Percentiles rank a stretch among this genome's conserved stretches.
These are phyloP conservation scores for Dissophora globulifera DNA, from an alignment of 192 early-diverging fungal species.

Conservation along the genomic window DNA sequence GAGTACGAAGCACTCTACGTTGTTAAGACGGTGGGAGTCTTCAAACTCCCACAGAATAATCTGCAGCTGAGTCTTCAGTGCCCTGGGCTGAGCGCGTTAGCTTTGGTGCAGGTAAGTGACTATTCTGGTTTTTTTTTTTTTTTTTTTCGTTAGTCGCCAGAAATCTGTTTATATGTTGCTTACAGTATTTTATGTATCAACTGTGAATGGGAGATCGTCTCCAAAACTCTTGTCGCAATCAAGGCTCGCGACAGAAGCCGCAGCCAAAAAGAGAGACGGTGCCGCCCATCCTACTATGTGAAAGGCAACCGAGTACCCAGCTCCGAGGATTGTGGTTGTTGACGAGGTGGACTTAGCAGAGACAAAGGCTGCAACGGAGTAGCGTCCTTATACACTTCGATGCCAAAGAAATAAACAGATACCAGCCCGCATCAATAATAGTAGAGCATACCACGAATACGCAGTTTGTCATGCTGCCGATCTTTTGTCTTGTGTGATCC, in stretches of 20 bases:
- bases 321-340: neutral
- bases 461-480: too few species aligned
- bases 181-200: neutral
- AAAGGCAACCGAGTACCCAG: constrained; percentile 24
- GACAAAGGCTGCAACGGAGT: too few species aligned
- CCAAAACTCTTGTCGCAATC: constrained; percentile 6
- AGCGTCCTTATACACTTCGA: too few species aligned
- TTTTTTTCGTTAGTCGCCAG: neutral
- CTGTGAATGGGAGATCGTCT: constrained; percentile 5
- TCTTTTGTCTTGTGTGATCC: too few species aligned
- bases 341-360: too few species aligned
- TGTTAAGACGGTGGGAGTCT: constrained; percentile 9
- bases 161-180: neutral
- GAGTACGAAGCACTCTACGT: constrained; percentile 22
- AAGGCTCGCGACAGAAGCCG: neutral
- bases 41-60: constrained; percentile 24
- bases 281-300: constrained; percentile 26
- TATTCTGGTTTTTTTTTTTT: neutral
- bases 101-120: constrained; percentile 21
- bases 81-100: constrained; percentile 4
- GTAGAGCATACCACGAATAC: too few species aligned
- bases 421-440: too few species aligned
- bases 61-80: constrained; percentile 21
- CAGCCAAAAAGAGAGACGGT: constrained; percentile 5
- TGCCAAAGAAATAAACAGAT: too few species aligned